Percentiles rank a stretch among this genome's conserved stretches.
phyloP scores from a whole-genome alignment of 2,329 filamentous ascomycete genomes.

The Aspergillus arachidicola region DNA sequence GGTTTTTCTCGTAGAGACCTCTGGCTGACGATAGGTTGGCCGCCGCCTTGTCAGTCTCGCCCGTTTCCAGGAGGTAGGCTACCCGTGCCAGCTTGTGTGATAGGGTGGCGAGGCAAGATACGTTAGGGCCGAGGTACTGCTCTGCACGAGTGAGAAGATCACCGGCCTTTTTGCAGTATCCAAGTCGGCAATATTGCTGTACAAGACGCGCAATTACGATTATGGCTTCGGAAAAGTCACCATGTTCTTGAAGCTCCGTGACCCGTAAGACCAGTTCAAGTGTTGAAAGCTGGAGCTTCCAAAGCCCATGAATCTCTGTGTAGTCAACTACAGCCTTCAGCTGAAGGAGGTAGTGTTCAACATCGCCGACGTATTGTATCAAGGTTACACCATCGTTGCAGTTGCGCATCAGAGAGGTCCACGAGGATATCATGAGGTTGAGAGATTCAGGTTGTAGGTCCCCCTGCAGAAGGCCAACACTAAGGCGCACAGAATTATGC shows the following conservation, averaged over 20 bases:
- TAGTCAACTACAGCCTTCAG: constrained; percentile 59
- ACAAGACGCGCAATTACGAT: constrained; percentile 51
- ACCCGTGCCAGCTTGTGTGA: constrained; percentile 71
- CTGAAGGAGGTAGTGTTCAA: constrained; percentile 52
- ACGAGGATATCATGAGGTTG: constrained; percentile 35
- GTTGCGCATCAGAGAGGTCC: constrained; percentile 44
- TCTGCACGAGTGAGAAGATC: constrained; percentile 62
- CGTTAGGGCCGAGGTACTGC: constrained; percentile 43
- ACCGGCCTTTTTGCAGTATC: constrained; percentile 62
- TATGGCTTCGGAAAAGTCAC: constrained; percentile 43
- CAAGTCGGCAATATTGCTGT: constrained; percentile 60
- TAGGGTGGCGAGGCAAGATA: constrained; percentile 51
- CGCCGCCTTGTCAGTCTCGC: constrained; percentile 63
- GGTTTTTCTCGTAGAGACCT: constrained; percentile 35
- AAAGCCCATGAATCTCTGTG: constrained; percentile 59
- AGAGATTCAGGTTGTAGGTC: constrained; percentile 31
- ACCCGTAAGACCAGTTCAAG: constrained; percentile 53
- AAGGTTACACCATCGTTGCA: constrained; percentile 50
- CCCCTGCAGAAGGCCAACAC: constrained; percentile 38
- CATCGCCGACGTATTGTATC: constrained; percentile 51
- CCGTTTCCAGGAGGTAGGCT: constrained; percentile 72
- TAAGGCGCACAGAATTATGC: constrained; percentile 38
- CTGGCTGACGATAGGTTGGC: constrained; percentile 35
- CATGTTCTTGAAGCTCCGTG: constrained; percentile 47
- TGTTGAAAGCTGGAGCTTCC: constrained; percentile 52